A percentile compares a stretch with the other conserved stretches of the same genome.
Conservation (phyloP, 192 early-diverging fungal genomes). For the Linnemannia elongata region DNA sequence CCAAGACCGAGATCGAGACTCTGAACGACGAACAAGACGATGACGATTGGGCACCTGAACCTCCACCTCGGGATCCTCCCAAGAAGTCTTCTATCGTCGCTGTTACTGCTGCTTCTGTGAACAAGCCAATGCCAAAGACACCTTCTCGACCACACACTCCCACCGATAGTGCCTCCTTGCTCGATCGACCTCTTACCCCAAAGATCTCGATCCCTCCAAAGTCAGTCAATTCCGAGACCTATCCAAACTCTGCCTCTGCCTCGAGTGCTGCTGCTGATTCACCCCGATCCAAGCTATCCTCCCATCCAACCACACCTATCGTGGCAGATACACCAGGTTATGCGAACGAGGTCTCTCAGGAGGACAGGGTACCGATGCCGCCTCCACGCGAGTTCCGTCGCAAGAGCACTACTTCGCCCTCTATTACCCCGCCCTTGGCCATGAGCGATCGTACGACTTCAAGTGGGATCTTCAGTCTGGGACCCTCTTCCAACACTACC, state of each 20-base stretch:
- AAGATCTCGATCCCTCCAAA: conserved; percentile 3
- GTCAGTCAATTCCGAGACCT: neutral
- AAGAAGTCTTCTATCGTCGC: neutral
- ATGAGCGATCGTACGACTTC: neutral
- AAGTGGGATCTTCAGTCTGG: conserved; percentile 22
- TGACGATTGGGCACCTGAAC: conserved; percentile 33
- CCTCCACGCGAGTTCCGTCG: conserved; percentile 46
- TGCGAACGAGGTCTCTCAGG: neutral
- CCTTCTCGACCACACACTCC: conserved; percentile 6
- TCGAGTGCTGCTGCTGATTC: neutral
- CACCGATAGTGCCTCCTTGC: neutral
- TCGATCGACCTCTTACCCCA: neutral
- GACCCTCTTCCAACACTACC: neutral
- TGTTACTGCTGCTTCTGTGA: neutral
- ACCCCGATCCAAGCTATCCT: neutral
- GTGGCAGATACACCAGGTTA: neutral
- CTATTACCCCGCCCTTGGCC: neutral
- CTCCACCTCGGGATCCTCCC: conserved; percentile 36
- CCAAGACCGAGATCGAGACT: conserved; percentile 27
- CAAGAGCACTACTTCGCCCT: conserved; percentile 20
- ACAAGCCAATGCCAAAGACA: neutral
- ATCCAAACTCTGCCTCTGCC: neutral
- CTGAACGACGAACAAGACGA: conserved; percentile 23
- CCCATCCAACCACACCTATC: neutral
- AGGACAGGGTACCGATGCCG: conserved; percentile 36